Percentiles rank a stretch among this genome's conserved stretches.
Evolutionary conservation across 2,329 filamentous ascomycete genomes (phyloP).

Genomic region (Colletotrichum cordylinicola): DNA sequence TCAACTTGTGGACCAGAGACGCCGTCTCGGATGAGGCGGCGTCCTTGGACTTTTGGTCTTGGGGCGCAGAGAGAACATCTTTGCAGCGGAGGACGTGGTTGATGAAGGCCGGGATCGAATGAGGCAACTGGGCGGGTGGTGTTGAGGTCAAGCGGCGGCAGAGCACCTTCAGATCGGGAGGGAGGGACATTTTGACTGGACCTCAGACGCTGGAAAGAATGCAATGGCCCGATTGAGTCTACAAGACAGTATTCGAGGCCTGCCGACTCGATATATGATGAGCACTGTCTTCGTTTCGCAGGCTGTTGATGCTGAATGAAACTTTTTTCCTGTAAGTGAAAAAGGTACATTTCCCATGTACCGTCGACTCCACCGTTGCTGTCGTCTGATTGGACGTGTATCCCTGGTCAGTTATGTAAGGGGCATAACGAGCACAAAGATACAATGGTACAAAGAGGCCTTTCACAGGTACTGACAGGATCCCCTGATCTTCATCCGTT

Average conservation of each 20-base stretch:
- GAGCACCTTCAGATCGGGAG: slow-evolving; percentile 67
- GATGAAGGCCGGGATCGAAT: slow-evolving; percentile 73
- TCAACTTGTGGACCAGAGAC: slow-evolving; percentile 81
- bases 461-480: neutral
- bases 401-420: neutral
- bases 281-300: neutral
- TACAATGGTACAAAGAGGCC: neutral
- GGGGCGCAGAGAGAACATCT: slow-evolving; percentile 66
- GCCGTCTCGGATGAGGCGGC: slow-evolving; percentile 64
- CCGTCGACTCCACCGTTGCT: neutral
- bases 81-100: slow-evolving; percentile 63
- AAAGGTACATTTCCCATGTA: slow-evolving; percentile 15
- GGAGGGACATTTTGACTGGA: slow-evolving; percentile 39
- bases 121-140: slow-evolving; percentile 74
- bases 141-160: slow-evolving; percentile 76
- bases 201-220: too few species aligned
- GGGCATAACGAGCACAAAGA: neutral
- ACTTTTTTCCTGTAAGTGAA: slow-evolving; percentile 23
- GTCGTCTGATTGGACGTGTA: neutral
- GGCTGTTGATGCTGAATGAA: slow-evolving; percentile 16
- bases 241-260: neutral
- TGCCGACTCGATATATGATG: neutral
- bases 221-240: neutral
- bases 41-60: slow-evolving; percentile 65
- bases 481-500: neutral